phyloP scores from a whole-genome alignment of 352 stramenopile genomes.

The Globisporangium uncinulatum region DNA sequence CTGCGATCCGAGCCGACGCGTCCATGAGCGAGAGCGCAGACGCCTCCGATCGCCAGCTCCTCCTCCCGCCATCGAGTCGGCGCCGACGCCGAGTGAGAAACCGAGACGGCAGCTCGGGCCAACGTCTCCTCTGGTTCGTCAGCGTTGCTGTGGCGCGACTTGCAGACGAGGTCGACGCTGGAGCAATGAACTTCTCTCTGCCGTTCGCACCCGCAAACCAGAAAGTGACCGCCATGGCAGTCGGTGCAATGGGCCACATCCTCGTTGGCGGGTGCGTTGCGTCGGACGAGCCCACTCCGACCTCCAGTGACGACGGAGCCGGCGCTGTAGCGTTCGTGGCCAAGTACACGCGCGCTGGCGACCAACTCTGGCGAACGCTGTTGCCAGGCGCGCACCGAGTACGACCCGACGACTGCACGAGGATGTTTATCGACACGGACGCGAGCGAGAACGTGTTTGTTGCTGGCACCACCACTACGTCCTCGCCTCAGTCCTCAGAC shows the following conservation, averaged over 20 bases:
- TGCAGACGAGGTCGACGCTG: neutral
- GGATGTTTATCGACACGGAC: constrained; percentile 1
- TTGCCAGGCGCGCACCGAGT: neutral
- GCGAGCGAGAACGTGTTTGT: constrained; percentile 6
- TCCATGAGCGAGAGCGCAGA: too few relatives aligned
- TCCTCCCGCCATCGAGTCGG: neutral
- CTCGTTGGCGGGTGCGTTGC: neutral
- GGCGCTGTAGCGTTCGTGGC: constrained; percentile 4
- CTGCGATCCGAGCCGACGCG: too few relatives aligned
- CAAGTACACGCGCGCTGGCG: constrained; percentile 9
- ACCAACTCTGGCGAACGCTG: constrained; percentile 8
- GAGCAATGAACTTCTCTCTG: neutral
- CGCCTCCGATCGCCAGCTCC: neutral
- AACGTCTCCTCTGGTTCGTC: neutral
- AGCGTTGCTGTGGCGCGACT: neutral
- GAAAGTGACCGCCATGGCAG: neutral
- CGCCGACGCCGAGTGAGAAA: neutral
- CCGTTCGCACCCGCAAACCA: neutral
- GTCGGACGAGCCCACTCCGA: neutral
- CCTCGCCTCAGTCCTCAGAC: neutral
- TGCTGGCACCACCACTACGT: constrained; percentile 1
- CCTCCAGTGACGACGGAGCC: neutral
- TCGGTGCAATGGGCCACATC: neutral
- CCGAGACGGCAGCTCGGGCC: too few relatives aligned
- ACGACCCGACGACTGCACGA: constrained; percentile 1